Percentiles rank a stretch among this genome's conserved stretches.
Conservation (phyloP, 495 filamentous ascomycete genomes). For the Hypoxylon lienhwacheense region DNA sequence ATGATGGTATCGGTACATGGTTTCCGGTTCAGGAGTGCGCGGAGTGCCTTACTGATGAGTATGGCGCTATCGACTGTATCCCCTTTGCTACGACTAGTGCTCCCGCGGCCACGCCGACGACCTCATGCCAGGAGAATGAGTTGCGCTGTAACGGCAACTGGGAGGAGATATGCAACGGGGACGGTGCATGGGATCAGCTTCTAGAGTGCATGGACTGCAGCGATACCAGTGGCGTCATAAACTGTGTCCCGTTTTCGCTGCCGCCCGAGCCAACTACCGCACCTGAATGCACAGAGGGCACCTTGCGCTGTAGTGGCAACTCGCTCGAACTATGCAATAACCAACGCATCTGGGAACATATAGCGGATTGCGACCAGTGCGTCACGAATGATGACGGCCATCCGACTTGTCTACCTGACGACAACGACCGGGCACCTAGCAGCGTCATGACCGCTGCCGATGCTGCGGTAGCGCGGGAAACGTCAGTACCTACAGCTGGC, state of each 20-base stretch:
- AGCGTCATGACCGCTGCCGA: not conserved
- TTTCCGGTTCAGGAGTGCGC: too few relatives aligned
- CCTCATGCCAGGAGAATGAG: not conserved
- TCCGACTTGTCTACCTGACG: conserved; percentile 1
- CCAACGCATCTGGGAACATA: not conserved
- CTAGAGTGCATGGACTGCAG: not conserved
- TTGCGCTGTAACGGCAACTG: conserved; percentile 5
- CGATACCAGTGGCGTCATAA: not conserved
- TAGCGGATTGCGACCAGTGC: not conserved
- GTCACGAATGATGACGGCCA: not conserved
- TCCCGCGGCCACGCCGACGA: not conserved
- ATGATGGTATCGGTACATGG: too few relatives aligned
- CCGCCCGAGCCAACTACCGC: not conserved
- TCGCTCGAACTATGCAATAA: conserved; percentile 2
- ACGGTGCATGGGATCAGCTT: not conserved
- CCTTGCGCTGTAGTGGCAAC: not conserved
- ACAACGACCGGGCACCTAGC: not conserved
- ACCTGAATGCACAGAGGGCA: not conserved
- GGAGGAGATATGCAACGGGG: conserved; percentile 5
- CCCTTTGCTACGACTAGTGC: too few relatives aligned
- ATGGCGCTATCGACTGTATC: too few relatives aligned
- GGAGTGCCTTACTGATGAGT: too few relatives aligned
- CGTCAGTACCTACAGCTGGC: not conserved
- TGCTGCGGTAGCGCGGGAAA: not conserved
- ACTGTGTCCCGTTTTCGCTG: conserved; percentile 2